Percentiles rank a stretch among this genome's conserved stretches.
phyloP scores from a whole-genome alignment of 805 yeast species.

The Suhomyces sp. region DNA sequence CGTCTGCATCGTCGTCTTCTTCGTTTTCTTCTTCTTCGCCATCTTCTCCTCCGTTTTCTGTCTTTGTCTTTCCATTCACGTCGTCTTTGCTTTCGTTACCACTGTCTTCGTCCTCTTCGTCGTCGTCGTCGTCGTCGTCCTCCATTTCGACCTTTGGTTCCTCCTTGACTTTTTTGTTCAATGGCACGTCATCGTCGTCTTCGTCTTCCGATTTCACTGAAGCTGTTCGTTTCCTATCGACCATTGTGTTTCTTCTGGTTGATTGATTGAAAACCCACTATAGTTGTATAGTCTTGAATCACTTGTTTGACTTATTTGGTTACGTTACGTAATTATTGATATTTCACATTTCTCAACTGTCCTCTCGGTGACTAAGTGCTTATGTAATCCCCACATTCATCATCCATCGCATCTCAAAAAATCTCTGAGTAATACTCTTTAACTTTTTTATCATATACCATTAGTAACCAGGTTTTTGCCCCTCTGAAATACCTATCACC shows the following conservation, averaged over 20 bases:
- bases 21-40: slow-evolving; percentile 20
- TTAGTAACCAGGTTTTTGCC: too few relatives aligned
- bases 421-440: slow-evolving; percentile 5
- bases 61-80: slow-evolving; percentile 12
- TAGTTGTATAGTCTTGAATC: too few relatives aligned
- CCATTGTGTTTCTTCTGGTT: too few relatives aligned
- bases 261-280: too few relatives aligned
- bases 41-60: slow-evolving; percentile 26
- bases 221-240: slow-evolving; percentile 33
- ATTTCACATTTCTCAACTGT: too few relatives aligned
- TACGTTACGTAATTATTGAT: too few relatives aligned
- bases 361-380: too few relatives aligned
- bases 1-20: slow-evolving; percentile 45
- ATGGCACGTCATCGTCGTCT: slow-evolving; percentile 25
- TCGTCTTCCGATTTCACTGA: slow-evolving; percentile 27
- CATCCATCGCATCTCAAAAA: slow-evolving; percentile 8
- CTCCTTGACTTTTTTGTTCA: slow-evolving; percentile 22
- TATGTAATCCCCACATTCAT: too few relatives aligned
- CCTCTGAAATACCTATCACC: too few relatives aligned
- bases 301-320: too few relatives aligned
- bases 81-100: slow-evolving; percentile 11
- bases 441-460: too few relatives aligned
- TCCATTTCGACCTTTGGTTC: slow-evolving; percentile 18
- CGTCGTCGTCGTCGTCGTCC: slow-evolving; percentile 26
- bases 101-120: slow-evolving; percentile 16